phyloP scores from a whole-genome alignment of 331 rosid genomes.

The Erythrophleum ivorense region DNA sequence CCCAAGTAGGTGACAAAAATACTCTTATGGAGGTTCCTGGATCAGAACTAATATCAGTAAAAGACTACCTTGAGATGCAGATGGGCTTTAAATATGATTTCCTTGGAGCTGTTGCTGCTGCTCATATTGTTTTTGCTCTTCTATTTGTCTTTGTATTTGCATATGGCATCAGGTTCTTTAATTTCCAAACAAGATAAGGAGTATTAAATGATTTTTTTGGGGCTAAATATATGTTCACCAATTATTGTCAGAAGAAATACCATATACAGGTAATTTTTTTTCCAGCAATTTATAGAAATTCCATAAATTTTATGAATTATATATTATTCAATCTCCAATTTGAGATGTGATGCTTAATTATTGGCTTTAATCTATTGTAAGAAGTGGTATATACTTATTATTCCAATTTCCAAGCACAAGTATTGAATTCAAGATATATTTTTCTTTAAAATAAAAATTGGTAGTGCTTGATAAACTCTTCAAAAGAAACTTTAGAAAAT shows the following conservation, averaged over 20 bases:
- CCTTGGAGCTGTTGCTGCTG: conserved; percentile 5
- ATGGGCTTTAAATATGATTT: conserved; percentile 21
- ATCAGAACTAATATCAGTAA: background rate
- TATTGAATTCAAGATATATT: background rate
- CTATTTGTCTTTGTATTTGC: conserved; percentile 27
- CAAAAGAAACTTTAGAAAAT: background rate
- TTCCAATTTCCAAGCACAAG: background rate
- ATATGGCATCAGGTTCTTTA: conserved; percentile 28
- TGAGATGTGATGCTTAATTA: background rate
- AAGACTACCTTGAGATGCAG: conserved; percentile 19
- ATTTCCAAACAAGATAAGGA: conserved; percentile 26
- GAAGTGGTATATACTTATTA: background rate
- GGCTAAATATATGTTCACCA: background rate
- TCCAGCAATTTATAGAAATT: background rate
- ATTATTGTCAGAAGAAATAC: background rate
- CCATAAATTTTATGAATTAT: background rate
- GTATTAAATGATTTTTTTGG: background rate
- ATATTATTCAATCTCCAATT: background rate
- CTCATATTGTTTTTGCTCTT: conserved; percentile 11
- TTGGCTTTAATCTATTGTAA: background rate
- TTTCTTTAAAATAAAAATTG: too few relatives aligned
- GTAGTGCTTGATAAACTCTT: background rate
- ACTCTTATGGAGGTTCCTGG: conserved; percentile 33
- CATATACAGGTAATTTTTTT: background rate
- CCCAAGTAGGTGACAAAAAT: conserved; percentile 59